Base-by-base conservation (phyloP, 306 rosid species). In the Astragalus glycyphyllos region DNA sequence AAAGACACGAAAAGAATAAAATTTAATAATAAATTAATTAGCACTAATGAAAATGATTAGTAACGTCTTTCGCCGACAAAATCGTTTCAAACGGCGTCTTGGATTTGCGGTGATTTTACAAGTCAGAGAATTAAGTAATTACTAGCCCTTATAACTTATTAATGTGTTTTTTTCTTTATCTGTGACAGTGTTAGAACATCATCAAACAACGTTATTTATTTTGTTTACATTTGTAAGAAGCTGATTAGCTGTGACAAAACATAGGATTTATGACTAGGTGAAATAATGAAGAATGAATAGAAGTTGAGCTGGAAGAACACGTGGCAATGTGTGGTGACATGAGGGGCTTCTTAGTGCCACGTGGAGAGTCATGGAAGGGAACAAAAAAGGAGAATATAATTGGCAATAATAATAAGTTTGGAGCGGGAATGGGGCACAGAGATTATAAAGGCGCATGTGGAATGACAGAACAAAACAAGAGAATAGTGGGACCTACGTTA, bases 61-160 rank as follows among this genome's bases (percentile, higher is more conserved):
- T 83, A 91, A 84, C 90, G 89, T 88, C 83, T 88, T 65, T 85
- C 79, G 88, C 98, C 96, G 97, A 93, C 96, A 90, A 76, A 73
- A 69, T 77, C 69, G 84, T 85, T 84, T 75, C 79, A 82, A 93
- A 86, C 89, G 91, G 91, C 84, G 82, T 84, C 81, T 67, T 56
- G 42, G 53, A 57, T 56, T 51, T 15, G 26, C 6, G 82, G 45
- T 70, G 62, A 68, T 58, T 79, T 79, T 32, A 49, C 74, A n/a
- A 49, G 75, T 67, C 77, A 47, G 31, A 38, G 23, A 40, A 32
- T 49, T 53, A 59, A 26, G 31, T 11, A 20, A 15, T 53, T 55
- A 54, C 44, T 23, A 55, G 31, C 4, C 37, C n/a, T n/a, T n/a
- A n/a, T n/a, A n/a, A n/a, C n/a, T 69, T 47, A 44, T 54, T 61